Percentiles rank a stretch among this genome's conserved stretches.
Conservation (phyloP, 1,284 basidiomycete species). For the Austroboletus niveus region DNA sequence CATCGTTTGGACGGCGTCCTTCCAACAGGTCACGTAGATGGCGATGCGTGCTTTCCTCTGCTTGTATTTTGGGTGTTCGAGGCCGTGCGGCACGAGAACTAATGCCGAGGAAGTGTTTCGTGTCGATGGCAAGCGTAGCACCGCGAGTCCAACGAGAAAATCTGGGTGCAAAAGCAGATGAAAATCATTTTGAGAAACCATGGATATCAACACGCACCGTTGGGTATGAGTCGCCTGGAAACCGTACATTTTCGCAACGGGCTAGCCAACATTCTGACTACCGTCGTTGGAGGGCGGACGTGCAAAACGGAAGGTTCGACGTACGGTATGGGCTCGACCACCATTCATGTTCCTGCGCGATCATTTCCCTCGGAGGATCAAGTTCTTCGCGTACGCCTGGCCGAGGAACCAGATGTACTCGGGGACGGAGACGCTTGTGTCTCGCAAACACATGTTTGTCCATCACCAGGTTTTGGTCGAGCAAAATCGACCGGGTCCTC, state of each 20-base stretch:
- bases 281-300: slow-evolving; percentile 1
- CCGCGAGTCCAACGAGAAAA: slow-evolving; percentile 61
- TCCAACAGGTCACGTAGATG: slow-evolving; percentile 57
- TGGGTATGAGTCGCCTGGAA: slow-evolving; percentile 53
- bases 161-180: slow-evolving; percentile 40
- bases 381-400: slow-evolving; percentile 21
- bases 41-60: slow-evolving; percentile 43
- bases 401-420: slow-evolving; percentile 31
- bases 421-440: slow-evolving; percentile 59
- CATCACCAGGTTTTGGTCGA: slow-evolving; percentile 55
- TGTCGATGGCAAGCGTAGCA: slow-evolving; percentile 41
- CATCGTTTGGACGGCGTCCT: slow-evolving; percentile 40
- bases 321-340: slow-evolving; percentile 74
- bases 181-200: neutral
- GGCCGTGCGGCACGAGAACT: slow-evolving; percentile 59
- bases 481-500: slow-evolving; percentile 54
- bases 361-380: slow-evolving; percentile 56
- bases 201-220: slow-evolving; percentile 41
- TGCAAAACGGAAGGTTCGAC: slow-evolving; percentile 25
- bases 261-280: slow-evolving; percentile 70
- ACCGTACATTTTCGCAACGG: slow-evolving; percentile 56
- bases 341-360: slow-evolving; percentile 57
- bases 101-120: slow-evolving; percentile 13
- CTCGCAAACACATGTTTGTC: slow-evolving; percentile 43
- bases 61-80: slow-evolving; percentile 63